A percentile compares a stretch with the other conserved stretches of the same genome.
phyloP scores from a whole-genome alignment of 1,139 yeast species.

The Fermentozyma sake region DNA sequence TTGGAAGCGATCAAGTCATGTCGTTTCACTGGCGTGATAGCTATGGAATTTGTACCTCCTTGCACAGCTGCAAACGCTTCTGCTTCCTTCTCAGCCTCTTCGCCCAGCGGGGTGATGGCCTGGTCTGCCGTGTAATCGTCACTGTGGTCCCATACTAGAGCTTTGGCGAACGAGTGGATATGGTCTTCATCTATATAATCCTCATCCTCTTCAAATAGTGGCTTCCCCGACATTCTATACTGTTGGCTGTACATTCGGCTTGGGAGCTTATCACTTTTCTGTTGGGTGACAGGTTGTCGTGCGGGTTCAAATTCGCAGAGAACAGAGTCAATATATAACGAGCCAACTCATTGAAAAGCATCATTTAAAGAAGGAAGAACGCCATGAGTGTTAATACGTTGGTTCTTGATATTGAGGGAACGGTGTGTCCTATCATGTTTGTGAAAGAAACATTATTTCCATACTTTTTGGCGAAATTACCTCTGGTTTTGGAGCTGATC shows the following conservation, averaged over 20 bases:
- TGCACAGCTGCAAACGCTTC: not conserved
- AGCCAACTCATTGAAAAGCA: no score
- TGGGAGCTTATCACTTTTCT: not conserved
- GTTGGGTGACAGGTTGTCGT: no score
- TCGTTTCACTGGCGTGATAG: slow-evolving; percentile 3
- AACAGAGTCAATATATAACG: no score
- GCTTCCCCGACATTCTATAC: slow-evolving; percentile 1
- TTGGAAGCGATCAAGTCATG: slow-evolving; percentile 48
- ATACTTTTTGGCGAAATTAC: slow-evolving; percentile 39
- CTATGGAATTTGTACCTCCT: not conserved
- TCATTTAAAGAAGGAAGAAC: not conserved
- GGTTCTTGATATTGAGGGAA: slow-evolving; percentile 74
- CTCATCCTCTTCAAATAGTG: slow-evolving; percentile 25
- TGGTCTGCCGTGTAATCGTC: slow-evolving; percentile 11
- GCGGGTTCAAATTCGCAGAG: no score
- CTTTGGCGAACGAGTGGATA: slow-evolving; percentile 38
- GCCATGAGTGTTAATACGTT: slow-evolving; percentile 6
- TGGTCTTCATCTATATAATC: slow-evolving; percentile 36
- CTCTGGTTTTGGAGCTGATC: slow-evolving; percentile 30
- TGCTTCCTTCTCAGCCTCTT: not conserved
- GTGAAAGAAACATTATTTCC: slow-evolving; percentile 70
- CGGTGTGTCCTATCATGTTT: slow-evolving; percentile 84
- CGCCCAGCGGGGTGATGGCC: slow-evolving; percentile 6
- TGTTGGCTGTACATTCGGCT: slow-evolving; percentile 1
- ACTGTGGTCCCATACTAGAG: slow-evolving; percentile 37